Base-by-base conservation (phyloP, 2,329 filamentous ascomycete genomes). In the Coleophoma cylindrospora region DNA sequence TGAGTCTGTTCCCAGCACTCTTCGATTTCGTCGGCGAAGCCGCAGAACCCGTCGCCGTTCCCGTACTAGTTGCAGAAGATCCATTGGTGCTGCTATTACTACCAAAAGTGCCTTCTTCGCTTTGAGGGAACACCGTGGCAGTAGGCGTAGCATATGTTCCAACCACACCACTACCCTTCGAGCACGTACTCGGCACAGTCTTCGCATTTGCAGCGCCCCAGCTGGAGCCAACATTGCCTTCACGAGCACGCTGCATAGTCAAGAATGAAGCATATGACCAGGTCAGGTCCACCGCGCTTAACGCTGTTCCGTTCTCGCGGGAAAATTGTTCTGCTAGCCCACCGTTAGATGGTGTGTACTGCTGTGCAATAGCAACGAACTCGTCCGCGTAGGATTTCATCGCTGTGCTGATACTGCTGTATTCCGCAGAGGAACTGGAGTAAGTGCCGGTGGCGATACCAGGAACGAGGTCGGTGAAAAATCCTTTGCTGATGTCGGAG, bases 211-310 rank as follows among this genome's bases (percentile, higher is more conserved):
- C 41, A 11, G 41, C 41, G 8, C 41, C 41, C 41, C 41, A 44
- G 19, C 19, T 27, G 9, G 19, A 3, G 19, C 41, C 41, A 44
- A 44, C 41, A 12, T 22, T 21, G 11, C 41, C 41, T 15, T 44
- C 19, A 11, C 41, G 19, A 3, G 41, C 41, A 27, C 41, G 12
- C n/a, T 44, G 41, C 41, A 44, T 44, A 14, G 82, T 83, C 47
- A 88, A 69, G 65, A 87, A 82, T 0, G 83, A 74, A 3, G 83
- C 81, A 57, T 87, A 87, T 0, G 83, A 86, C 84, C 84, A 87
- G 3, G 84, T 87, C 27, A 87, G 69, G 54, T 88, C 80, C 12
- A 69, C 65, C 1, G 84, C 85, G 1, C 82, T 85, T 4, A 83
- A 66, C 2, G 79, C 80, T 0, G 60, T 55, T 34, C 75, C 81